phyloP scores from a whole-genome alignment of 139 green algal species.

The Tetradesmus lagerheimii region DNA sequence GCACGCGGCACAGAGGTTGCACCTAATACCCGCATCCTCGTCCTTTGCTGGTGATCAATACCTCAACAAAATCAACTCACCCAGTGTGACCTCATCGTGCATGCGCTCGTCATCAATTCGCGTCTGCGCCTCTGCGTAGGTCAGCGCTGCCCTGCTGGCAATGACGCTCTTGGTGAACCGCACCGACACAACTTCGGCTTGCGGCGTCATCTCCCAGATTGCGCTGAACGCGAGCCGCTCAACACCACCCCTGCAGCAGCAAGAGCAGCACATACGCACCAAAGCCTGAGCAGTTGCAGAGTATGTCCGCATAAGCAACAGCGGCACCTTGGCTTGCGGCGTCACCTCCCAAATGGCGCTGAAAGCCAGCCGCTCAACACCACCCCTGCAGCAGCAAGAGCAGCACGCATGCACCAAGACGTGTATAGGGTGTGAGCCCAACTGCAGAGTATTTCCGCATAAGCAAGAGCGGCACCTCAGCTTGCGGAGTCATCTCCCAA shows the following conservation, averaged over 20 bases:
- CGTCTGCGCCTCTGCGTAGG: slow-evolving; percentile 93
- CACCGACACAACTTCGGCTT: slow-evolving; percentile 63
- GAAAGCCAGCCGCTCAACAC: slow-evolving; percentile 92
- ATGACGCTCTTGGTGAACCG: slow-evolving; percentile 93
- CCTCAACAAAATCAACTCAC: slow-evolving; percentile 1
- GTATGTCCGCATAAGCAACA: neutral
- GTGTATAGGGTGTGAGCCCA: no score
- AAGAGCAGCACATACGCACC: neutral
- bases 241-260: slow-evolving; percentile 64
- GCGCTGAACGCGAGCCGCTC: slow-evolving; percentile 95
- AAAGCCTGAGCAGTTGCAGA: no score
- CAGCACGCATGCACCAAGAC: neutral
- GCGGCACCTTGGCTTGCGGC: slow-evolving; percentile 58
- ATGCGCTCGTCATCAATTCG: slow-evolving; percentile 90
- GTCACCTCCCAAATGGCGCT: slow-evolving; percentile 93
- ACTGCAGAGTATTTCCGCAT: neutral
- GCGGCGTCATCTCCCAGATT: slow-evolving; percentile 91
- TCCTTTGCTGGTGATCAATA: no score
- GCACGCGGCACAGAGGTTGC: no score
- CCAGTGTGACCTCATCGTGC: slow-evolving; percentile 79
- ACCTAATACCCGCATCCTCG: no score
- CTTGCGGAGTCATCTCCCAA: neutral
- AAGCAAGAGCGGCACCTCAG: no score
- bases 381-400: slow-evolving; percentile 52
- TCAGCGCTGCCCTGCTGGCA: slow-evolving; percentile 83